These are phyloP conservation scores for Melanomma pulvis-pyrius DNA, from an alignment of 495 filamentous ascomycete genomes.

Conservation along the genomic window DNA sequence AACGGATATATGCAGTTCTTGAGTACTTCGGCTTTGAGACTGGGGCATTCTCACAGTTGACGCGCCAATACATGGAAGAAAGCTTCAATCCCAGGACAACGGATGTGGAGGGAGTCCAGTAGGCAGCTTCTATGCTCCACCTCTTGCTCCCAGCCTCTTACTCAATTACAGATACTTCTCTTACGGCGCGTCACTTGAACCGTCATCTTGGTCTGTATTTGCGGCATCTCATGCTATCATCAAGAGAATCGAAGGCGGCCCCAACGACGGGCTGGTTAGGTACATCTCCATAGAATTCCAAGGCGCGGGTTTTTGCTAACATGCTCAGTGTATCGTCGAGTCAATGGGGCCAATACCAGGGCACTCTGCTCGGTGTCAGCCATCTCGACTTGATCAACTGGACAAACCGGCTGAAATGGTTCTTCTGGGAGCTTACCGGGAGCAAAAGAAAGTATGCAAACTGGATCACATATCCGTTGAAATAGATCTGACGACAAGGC, in stretches of 20 bases:
- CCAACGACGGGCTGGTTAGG: slow-evolving; percentile 86
- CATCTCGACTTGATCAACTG: slow-evolving; percentile 96
- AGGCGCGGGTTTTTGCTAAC: not conserved
- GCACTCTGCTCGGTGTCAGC: slow-evolving; percentile 83
- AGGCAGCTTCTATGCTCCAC: slow-evolving; percentile 17
- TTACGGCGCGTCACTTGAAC: slow-evolving; percentile 78
- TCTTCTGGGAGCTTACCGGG: slow-evolving; percentile 67
- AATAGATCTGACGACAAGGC: slow-evolving; percentile 20
- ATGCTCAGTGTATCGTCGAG: slow-evolving; percentile 71
- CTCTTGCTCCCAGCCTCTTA: not conserved
- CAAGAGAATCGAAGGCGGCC: slow-evolving; percentile 64
- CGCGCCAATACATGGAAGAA: slow-evolving; percentile 75
- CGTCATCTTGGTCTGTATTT: slow-evolving; percentile 72
- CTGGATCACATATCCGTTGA: not conserved
- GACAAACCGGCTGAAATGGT: slow-evolving; percentile 81
- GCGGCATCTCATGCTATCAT: slow-evolving; percentile 73
- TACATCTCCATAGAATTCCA: not conserved
- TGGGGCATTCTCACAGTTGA: slow-evolving; percentile 83
- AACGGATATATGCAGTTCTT: slow-evolving; percentile 70
- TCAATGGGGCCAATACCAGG: slow-evolving; percentile 90
- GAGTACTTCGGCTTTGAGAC: slow-evolving; percentile 71
- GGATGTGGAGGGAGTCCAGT: slow-evolving; percentile 70
- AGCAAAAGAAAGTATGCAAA: slow-evolving; percentile 66
- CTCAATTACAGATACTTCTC: slow-evolving; percentile 70
- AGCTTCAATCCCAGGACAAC: slow-evolving; percentile 82